A percentile compares a stretch with the other conserved stretches of the same genome.
phyloP scores from a whole-genome alignment of 2,329 filamentous ascomycete species.

The Scytalidium lignicola region DNA sequence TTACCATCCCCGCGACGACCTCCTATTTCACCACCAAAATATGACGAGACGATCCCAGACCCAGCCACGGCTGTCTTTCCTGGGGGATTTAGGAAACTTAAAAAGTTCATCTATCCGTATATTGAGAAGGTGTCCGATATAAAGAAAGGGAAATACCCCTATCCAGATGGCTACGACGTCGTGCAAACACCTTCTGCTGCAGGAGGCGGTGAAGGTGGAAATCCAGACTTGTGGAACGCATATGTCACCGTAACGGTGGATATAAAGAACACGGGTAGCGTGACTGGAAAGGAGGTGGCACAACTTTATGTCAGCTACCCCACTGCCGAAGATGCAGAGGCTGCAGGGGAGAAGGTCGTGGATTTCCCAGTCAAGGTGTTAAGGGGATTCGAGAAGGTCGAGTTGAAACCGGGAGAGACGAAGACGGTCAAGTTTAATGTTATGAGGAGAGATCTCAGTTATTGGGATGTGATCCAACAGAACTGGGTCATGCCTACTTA shows the following conservation, averaged over 20 bases:
- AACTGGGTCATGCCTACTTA: slow-evolving; percentile 61
- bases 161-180: slow-evolving; percentile 41
- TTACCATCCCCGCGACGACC: slow-evolving; percentile 31
- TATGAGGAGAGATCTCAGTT: slow-evolving; percentile 64
- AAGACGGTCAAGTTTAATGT: slow-evolving; percentile 50
- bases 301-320: slow-evolving; percentile 53
- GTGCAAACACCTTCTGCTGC: slow-evolving; percentile 46
- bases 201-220: slow-evolving; percentile 57
- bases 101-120: slow-evolving; percentile 66
- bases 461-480: slow-evolving; percentile 61
- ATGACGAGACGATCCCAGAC: slow-evolving; percentile 44
- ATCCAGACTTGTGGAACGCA: slow-evolving; percentile 49
- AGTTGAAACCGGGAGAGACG: slow-evolving; percentile 48
- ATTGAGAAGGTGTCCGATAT: slow-evolving; percentile 27
- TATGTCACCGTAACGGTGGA: slow-evolving; percentile 49
- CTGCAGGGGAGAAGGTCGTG: slow-evolving; percentile 15
- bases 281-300: slow-evolving; percentile 46
- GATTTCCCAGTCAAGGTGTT: slow-evolving; percentile 65
- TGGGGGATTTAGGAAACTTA: slow-evolving; percentile 46
- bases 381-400: slow-evolving; percentile 67
- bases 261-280: slow-evolving; percentile 53
- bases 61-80: slow-evolving; percentile 51
- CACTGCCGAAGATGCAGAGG: slow-evolving; percentile 17
- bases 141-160: slow-evolving; percentile 34
- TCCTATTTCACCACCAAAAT: slow-evolving; percentile 39